phyloP scores from a whole-genome alignment of 805 yeast genomes.

The Metschnikowia arizonensis region DNA sequence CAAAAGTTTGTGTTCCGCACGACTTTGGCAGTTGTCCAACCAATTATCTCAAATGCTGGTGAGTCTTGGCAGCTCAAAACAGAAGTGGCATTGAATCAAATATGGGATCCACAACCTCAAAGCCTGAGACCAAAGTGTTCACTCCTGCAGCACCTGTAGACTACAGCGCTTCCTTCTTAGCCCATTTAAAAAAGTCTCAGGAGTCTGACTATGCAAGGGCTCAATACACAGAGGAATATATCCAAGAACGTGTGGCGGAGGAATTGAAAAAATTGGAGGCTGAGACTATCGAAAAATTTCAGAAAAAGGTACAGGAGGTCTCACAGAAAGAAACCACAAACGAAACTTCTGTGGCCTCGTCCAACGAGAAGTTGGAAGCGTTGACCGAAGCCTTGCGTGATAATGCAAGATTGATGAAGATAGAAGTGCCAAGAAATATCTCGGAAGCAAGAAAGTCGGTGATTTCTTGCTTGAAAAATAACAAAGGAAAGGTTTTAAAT shows the following conservation, averaged over 20 bases:
- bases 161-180: slow-evolving; percentile 58
- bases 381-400: slow-evolving; percentile 34
- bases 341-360: slow-evolving; percentile 27
- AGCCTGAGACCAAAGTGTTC: slow-evolving; percentile 62
- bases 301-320: slow-evolving; percentile 43
- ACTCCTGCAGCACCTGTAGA: slow-evolving; percentile 66
- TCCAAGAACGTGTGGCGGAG: slow-evolving; percentile 60
- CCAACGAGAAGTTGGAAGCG: slow-evolving; percentile 40
- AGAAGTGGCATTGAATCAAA: neutral
- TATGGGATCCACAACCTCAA: slow-evolving; percentile 61
- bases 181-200: slow-evolving; percentile 56
- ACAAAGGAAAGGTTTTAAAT: slow-evolving; percentile 62
- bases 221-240: slow-evolving; percentile 61
- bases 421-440: slow-evolving; percentile 37
- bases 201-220: slow-evolving; percentile 71
- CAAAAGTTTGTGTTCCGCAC: slow-evolving; percentile 4
- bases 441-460: slow-evolving; percentile 48
- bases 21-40: slow-evolving; percentile 8
- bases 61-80: slow-evolving; percentile 1
- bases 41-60: slow-evolving; percentile 3
- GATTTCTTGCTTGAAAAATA: slow-evolving; percentile 56
- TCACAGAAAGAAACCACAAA: slow-evolving; percentile 34
- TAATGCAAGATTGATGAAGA: slow-evolving; percentile 30
- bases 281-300: slow-evolving; percentile 50
- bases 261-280: slow-evolving; percentile 53